Percentiles rank a stretch among this genome's conserved stretches.
Conservation (phyloP, 371 early-diverging fungal species). For the Apophysomyces elegans region DNA sequence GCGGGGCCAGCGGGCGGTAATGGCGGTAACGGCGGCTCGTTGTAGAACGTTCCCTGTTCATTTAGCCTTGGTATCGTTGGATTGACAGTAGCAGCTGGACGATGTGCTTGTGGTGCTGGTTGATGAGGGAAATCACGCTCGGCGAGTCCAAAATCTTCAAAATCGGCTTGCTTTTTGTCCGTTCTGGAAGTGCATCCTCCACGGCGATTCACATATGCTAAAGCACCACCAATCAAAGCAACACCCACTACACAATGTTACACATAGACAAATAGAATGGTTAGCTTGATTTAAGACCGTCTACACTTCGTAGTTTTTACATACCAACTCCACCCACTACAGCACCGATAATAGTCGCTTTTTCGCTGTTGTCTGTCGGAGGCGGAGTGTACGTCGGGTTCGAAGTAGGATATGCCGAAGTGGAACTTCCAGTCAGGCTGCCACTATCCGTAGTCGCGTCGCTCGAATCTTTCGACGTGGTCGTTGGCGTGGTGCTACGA, state of each 20-base stretch:
- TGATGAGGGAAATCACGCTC: constrained; percentile 44
- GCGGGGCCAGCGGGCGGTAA: constrained; percentile 10
- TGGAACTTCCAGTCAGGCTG: not conserved
- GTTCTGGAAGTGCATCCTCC: constrained; percentile 39
- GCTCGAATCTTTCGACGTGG: not conserved
- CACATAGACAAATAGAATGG: not conserved
- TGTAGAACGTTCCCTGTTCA: constrained; percentile 28
- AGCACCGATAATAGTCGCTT: constrained; percentile 25
- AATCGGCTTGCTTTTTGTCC: constrained; percentile 32
- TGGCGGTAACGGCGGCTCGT: constrained; percentile 16
- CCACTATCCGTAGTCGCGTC: not conserved
- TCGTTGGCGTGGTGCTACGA: constrained; percentile 1
- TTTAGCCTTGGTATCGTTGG: constrained; percentile 19
- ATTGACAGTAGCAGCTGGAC: constrained; percentile 12
- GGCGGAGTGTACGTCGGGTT: not conserved
- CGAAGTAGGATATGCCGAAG: constrained; percentile 1
- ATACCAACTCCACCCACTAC: constrained; percentile 50
- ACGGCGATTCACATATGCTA: constrained; percentile 41
- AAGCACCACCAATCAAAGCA: constrained; percentile 39
- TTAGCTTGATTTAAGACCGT: constrained; percentile 3
- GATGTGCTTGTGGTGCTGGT: constrained; percentile 13
- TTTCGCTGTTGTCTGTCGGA: not conserved
- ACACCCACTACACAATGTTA: constrained; percentile 32
- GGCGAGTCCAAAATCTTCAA: constrained; percentile 51
- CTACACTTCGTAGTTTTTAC: constrained; percentile 10